Base-by-base conservation (phyloP, 345 rosid species). In the Brassica incana region DNA sequence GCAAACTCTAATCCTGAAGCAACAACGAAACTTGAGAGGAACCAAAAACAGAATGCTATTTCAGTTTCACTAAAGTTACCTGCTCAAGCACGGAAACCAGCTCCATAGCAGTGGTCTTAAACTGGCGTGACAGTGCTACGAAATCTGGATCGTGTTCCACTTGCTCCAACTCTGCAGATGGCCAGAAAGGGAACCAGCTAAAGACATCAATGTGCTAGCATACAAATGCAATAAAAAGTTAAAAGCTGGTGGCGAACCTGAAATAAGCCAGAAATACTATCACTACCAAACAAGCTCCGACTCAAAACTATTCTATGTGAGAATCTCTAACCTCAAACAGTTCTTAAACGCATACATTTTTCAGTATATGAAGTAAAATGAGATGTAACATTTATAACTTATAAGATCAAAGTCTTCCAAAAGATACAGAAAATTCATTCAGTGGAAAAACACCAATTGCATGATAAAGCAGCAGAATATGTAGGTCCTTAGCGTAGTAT, bases 1-100 rank as follows among this genome's bases (percentile, higher is more conserved):
- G 8, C 52, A n/a, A 70, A 65, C 23, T 75, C 61, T 40, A 38
- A 60, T 65, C 35, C 63, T 59, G 59, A 80, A 33, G 77, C 29
- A 54, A 48, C 32, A 40, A 45, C 7, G 30, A 12, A 64, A 69
- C 40, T 36, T 52, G 30, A 67, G 32, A 64, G 38, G 56, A 45
- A 79, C 78, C 59, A 66, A 64, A 38, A 74, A 60, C n/a, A 54
- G 58, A 15, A 38, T 60, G 40, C n/a, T 16, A n/a, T 73, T 52
- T 40, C 62, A 62, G 61, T 36, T 60, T 66, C 32, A 33, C 18
- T 20, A 32, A 48, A 32, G 73, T 75, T 82, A 91, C 99, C 97
- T 93, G 99, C 90, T 95, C 99, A 80, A 95, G 96, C 76, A 90
- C 86, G 81, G 99, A 90, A 74, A 95, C 93, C 77, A 95, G 98